These are phyloP conservation scores for Cladophialophora yegresii DNA, from an alignment of 2,329 filamentous ascomycete genomes.

Conservation along the genomic window DNA sequence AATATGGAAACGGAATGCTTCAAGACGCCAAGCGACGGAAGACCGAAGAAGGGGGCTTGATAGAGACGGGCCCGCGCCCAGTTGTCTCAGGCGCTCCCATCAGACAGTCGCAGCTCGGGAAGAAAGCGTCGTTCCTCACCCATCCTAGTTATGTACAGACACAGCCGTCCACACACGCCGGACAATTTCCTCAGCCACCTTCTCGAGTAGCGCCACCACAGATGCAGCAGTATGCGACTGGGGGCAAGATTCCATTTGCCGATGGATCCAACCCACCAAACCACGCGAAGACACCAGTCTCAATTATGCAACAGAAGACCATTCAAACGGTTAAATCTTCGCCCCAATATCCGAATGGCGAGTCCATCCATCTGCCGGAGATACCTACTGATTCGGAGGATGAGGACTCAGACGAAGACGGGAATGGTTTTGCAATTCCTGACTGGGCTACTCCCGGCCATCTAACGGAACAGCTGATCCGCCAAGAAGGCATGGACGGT, in stretches of 20 bases:
- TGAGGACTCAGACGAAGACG: conserved; percentile 67
- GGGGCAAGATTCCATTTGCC: conserved; percentile 83
- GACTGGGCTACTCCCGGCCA: conserved; percentile 89
- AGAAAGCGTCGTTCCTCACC: conserved; percentile 54
- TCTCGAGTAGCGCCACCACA: conserved; percentile 71
- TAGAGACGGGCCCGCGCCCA: conserved; percentile 61
- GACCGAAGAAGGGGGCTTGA: conserved; percentile 70
- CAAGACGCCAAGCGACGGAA: conserved; percentile 79
- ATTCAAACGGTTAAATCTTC: conserved; percentile 61
- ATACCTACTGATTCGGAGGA: conserved; percentile 95
- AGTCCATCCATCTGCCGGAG: conserved; percentile 87
- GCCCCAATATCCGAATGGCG: conserved; percentile 76
- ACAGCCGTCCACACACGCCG: conserved; percentile 60
- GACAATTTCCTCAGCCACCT: conserved; percentile 65
- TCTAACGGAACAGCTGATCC: conserved; percentile 70
- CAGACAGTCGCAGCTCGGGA: conserved; percentile 73
- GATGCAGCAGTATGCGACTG: conserved; percentile 80
- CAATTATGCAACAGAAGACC: conserved; percentile 36
- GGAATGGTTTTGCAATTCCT: conserved; percentile 63
- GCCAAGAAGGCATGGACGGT: conserved; percentile 83
- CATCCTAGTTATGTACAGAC: conserved; percentile 42
- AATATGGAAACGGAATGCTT: conserved; percentile 57
- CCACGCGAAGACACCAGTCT: conserved; percentile 41
- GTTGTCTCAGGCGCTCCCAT: conserved; percentile 78
- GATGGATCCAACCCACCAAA: conserved; percentile 69